Base-by-base conservation (phyloP, 2,329 filamentous ascomycete species). In the Exophiala spinifera region DNA sequence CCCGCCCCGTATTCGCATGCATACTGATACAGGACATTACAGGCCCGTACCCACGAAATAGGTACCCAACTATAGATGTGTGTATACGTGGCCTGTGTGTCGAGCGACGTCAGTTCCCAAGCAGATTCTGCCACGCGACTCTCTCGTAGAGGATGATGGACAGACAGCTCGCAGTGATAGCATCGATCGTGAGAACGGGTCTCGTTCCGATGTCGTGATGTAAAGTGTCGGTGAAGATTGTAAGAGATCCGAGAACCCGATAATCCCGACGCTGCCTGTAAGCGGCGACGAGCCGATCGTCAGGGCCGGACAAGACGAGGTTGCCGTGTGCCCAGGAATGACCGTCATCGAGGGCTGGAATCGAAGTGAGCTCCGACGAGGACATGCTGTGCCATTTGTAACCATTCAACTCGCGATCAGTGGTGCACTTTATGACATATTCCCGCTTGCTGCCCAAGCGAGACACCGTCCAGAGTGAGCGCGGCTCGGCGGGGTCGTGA, bases 191-290 rank as follows among this genome's bases (percentile, higher is more conserved):
- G 13, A 55, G 46, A 28, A 36, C 17, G 19, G 25, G 23, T 4
- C 39, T n/a, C 20, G 14, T 33, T 23, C 13, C 34, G 11, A 19
- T 34, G 15, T 46, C 7, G 11, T 11, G 28, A 6, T 31, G 14
- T 13, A 20, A 19, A 17, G 13, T 21, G 25, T 39, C 37, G 25
- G 40, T 28, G 33, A 59, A 59, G 13, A 59, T 40, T 13, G 47
- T 51, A 34, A 59, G 34, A 3, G 34, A 33, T 14, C 57, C 57
- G 15, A 59, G 31, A 8, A 54, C 47, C 20, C 46, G 13, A 10
- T 36, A 51, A 33, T 59, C 57, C 11, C 57, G 49, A 33, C 57
- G 40, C 40, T 59, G 57, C 31, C 55, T 59, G 33, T 59, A 59
- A 28, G 56, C 53, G 7, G 57, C 57, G 19, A 56, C 44, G 11